phyloP scores from a whole-genome alignment of 2,329 filamentous ascomycete genomes.

The Zasmidium angulare region DNA sequence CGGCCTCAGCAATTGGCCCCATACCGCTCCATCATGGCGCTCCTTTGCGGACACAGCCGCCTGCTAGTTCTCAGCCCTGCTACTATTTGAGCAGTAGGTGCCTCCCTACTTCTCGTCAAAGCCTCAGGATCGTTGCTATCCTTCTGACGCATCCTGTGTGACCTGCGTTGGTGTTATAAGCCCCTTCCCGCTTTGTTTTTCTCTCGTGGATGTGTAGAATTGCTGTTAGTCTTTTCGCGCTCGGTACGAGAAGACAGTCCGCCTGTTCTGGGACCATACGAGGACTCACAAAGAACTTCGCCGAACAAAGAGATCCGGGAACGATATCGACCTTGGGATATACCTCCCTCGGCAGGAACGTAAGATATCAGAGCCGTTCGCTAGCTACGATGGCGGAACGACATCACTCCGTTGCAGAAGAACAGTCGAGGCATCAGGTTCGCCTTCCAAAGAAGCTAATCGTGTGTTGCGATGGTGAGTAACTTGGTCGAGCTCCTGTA shows the following conservation, averaged over 20 bases:
- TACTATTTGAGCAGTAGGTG: neutral
- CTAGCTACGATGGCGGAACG: neutral
- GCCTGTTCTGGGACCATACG: neutral
- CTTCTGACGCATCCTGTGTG: neutral
- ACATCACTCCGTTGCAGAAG: conserved; percentile 11
- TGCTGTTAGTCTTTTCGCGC: neutral
- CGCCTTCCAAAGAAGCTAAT: conserved; percentile 28
- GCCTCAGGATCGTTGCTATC: neutral
- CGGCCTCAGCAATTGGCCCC: neutral
- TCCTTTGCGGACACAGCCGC: neutral
- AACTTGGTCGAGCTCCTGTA: neutral
- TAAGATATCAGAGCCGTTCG: neutral
- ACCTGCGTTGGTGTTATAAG: neutral
- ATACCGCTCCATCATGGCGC: neutral
- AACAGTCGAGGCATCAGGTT: conserved; percentile 15
- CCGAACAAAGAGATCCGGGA: neutral
- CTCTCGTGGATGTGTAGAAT: neutral
- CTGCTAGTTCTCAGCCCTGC: neutral
- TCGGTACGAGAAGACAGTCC: neutral
- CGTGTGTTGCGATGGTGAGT: conserved; percentile 29
- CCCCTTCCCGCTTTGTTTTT: neutral
- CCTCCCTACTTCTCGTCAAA: too few species aligned
- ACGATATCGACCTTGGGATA: neutral
- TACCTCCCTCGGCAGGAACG: neutral
- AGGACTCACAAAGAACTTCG: neutral